Base-by-base conservation (phyloP, 2,329 filamentous ascomycete species). In the Aspergillus neotritici region DNA sequence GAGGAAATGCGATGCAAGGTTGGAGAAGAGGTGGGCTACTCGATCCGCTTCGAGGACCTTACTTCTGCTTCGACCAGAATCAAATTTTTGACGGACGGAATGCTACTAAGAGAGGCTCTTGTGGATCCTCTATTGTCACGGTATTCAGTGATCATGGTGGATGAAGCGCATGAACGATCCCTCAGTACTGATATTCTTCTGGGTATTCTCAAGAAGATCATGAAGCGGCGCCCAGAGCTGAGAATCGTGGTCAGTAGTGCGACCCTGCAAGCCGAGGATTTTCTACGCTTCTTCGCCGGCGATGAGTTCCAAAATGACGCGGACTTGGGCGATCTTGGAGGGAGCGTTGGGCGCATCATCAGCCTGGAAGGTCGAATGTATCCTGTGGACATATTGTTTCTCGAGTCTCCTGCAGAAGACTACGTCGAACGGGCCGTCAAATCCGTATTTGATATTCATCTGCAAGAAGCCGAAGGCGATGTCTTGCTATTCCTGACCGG, bases 111-210 rank as follows among this genome's bases (percentile, higher is more conserved):
- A 57, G 93, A 98, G 68, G 93, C 91, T 21, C 76, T 98, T 4
- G 87, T 96, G 3, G 93, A 98, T 65, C 93, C 93, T 10, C 70
- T 97, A 3, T 70, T 98, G 30, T 93, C 87, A 14, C 79, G 88
- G 9, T 98, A 98, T 63, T 94, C 89, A 0, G 85, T 95, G 34
- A 87, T 98, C 56, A 96, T 98, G 88, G 86, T 98, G 6, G 93
- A 98, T 61, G 91, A 97, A 68, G 93, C 91, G 5, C 93, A 98
- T 62, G 91, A 97, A 67, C 78, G 93, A 41, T 95, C 89, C 37
- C 78, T 97, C 46, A 94, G 87, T 63, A 94, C 90, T 1, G 93
- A 98, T 60, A 80, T 98, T 10, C 74, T 97, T 6, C 77, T 98
- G 3, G 91, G 93, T 0, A 72, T 97, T 11, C 67, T 98, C 31